These are phyloP conservation scores for Cryptococcus hybrid DNA, from an alignment of 1,284 basidiomycete species.

Conservation along the genomic window DNA sequence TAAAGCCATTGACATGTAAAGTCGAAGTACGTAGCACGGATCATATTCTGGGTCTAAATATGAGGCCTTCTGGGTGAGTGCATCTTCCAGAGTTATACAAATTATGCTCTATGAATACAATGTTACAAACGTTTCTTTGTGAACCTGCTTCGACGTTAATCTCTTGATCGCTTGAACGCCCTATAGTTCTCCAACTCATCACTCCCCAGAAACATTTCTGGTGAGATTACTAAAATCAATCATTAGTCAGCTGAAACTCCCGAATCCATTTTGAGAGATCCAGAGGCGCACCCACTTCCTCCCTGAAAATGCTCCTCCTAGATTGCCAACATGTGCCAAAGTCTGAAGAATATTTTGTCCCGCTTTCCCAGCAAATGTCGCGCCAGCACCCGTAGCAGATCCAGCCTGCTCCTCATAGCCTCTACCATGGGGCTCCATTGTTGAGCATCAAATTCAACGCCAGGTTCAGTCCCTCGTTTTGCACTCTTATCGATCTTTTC, in stretches of 20 bases:
- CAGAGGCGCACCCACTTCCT: slow-evolving; percentile 15
- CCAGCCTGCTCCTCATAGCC: neutral
- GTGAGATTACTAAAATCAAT: neutral
- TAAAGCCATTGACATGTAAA: no score
- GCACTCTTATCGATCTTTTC: neutral
- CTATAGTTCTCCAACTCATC: slow-evolving; percentile 7
- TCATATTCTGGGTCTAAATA: no score
- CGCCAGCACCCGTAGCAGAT: neutral
- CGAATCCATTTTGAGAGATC: neutral
- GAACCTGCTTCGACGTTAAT: neutral
- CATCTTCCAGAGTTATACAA: no score
- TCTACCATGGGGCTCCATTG: neutral
- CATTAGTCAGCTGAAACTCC: neutral
- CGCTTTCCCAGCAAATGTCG: neutral
- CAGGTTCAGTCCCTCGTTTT: neutral
- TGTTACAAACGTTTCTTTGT: no score
- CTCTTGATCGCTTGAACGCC: slow-evolving; percentile 10
- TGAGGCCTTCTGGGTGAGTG: no score
- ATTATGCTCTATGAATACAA: no score
- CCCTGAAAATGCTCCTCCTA: slow-evolving; percentile 1
- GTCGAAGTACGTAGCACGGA: no score
- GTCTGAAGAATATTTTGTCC: neutral
- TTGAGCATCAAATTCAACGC: neutral
- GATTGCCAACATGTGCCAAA: neutral
- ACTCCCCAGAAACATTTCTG: slow-evolving; percentile 10